Base-by-base conservation (phyloP, 2,329 filamentous ascomycete genomes). In the Xylaria sp. region DNA sequence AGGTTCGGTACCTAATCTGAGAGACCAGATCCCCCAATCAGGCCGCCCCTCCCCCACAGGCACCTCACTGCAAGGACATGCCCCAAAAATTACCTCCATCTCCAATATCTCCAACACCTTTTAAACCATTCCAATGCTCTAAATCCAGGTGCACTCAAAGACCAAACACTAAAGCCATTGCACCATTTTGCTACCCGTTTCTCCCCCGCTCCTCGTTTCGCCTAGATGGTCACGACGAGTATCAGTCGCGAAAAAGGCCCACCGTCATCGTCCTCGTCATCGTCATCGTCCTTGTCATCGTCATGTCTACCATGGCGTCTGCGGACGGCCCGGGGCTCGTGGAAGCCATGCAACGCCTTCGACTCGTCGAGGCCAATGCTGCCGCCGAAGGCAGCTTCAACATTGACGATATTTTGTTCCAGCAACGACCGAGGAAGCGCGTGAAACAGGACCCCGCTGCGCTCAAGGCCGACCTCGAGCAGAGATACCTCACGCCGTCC, bases 401-500 rank as follows among this genome's bases (percentile, higher is more conserved):
- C 29, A 88, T 91, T 71, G 90, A 92, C 76, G 82, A 86, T 68
- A 82, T 91, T 63, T 83, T 91, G 64, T 85, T 87, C 72, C 75
- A 81, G 72, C 78, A 79, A 68, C 69, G 81, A 54, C 80, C 82
- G 58, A 81, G 80, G 68, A 83, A 82, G 72, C 81, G 81, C 69
- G 72, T 78, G 66, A 84, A 76, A 75, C 87, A 85, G 79, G 84
- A 86, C 80, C 84, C 86, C 47, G 84, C 89, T n/a, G 85, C 86
- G 37, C 83, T 95, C 69, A 93, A 93, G 80, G 83, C 83, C 54
- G 86, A 90, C 69, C 86, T 98, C 5, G 93, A 97, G 81, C 77
- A 86, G 63, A 90, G 92, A 55, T 96, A 95, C 76, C 84, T 99
- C 29, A 89, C 88, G 1, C 95, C 96, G 0, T 93, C 93, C 1